These are phyloP conservation scores for Glomus cerebriforme DNA, from an alignment of 192 early-diverging fungal genomes.

Conservation along the genomic window DNA sequence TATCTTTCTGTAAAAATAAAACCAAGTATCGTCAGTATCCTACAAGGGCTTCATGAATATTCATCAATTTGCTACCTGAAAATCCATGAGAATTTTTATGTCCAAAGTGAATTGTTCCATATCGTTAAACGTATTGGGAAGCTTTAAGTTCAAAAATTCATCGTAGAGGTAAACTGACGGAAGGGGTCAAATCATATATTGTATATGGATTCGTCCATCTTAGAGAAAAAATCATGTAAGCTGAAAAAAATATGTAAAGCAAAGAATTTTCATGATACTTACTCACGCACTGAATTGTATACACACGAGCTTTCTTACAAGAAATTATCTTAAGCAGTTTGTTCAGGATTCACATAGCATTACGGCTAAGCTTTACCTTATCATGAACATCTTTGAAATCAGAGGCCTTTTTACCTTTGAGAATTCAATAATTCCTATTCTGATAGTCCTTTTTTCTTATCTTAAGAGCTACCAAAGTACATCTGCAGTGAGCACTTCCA, in stretches of 20 bases:
- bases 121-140: constrained; percentile 15
- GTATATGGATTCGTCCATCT: no score
- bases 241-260: no score
- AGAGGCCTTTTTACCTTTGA: background rate
- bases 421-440: constrained; percentile 18
- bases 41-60: background rate
- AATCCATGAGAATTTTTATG: constrained; percentile 16
- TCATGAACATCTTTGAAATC: background rate
- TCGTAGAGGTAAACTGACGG: constrained; percentile 16
- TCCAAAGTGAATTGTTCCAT: constrained; percentile 23
- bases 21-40: constrained; percentile 2
- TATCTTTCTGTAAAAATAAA: constrained; percentile 15
- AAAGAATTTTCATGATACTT: no score
- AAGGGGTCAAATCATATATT: background rate
- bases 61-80: constrained; percentile 20
- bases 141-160: constrained; percentile 3
- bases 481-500: constrained; percentile 12
- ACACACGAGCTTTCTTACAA: no score
- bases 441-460: constrained; percentile 16
- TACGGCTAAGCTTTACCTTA: constrained; percentile 13
- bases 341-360: constrained; percentile 19
- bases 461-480: constrained; percentile 17
- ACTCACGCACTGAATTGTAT: no score
- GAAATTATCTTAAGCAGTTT: background rate
- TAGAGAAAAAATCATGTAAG: no score